Conservation (phyloP, 1,284 basidiomycete genomes). For the Cryptococcus amylolentus region DNA sequence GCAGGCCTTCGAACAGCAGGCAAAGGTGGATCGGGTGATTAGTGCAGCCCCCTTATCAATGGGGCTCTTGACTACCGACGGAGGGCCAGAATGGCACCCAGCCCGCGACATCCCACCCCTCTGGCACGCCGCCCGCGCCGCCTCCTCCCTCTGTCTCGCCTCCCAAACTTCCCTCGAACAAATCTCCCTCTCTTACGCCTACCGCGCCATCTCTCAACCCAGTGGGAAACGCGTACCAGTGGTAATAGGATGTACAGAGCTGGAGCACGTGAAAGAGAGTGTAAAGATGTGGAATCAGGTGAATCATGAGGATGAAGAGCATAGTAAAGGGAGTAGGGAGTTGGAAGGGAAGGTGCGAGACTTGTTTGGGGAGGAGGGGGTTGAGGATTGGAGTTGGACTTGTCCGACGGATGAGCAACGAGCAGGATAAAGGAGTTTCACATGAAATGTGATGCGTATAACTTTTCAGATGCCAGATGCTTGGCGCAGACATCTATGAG, state of each 20-base stretch:
- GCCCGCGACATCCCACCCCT: conserved; percentile 49
- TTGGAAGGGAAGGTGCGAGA: conserved; percentile 55
- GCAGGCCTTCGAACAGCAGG: conserved; percentile 59
- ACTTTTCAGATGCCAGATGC: too few relatives aligned
- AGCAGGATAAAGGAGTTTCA: background rate
- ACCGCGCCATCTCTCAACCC: conserved; percentile 52
- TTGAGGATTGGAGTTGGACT: conserved; percentile 53
- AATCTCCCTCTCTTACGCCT: conserved; percentile 70
- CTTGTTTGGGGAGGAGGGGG: conserved; percentile 57
- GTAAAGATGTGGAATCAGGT: conserved; percentile 65
- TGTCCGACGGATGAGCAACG: conserved; percentile 23
- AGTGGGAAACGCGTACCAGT: conserved; percentile 56
- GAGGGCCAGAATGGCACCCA: conserved; percentile 80
- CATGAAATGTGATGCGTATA: background rate
- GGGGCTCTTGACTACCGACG: conserved; percentile 71
- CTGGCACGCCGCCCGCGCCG: conserved; percentile 23
- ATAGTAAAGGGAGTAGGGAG: conserved; percentile 53
- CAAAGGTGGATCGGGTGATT: conserved; percentile 66
- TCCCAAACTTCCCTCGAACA: conserved; percentile 56
- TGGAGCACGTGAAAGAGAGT: conserved; percentile 69
- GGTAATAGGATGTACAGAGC: conserved; percentile 69
- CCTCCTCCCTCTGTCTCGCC: conserved; percentile 20
- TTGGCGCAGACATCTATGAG: too few relatives aligned
- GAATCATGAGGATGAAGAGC: conserved; percentile 43
- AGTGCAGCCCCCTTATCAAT: conserved; percentile 88